Evolutionary conservation across 2,329 filamentous ascomycete species (phyloP).

Genomic region (Colletotrichum eleusines): DNA sequence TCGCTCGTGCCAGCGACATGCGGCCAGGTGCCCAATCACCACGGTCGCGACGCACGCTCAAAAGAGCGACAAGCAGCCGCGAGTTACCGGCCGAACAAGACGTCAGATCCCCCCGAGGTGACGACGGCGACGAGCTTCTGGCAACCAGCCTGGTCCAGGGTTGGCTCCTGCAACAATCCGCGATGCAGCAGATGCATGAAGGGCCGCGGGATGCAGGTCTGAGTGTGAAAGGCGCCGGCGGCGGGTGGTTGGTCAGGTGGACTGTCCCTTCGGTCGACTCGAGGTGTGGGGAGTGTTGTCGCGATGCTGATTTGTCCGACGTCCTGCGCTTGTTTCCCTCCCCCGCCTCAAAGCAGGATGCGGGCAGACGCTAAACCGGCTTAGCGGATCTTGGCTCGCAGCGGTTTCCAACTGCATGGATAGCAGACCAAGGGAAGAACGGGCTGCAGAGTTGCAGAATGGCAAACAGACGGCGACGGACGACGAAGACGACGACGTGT

Average conservation of each 20-base stretch:
- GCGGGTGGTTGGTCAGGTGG: slow-evolving; percentile 34
- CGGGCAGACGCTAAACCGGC: slow-evolving; percentile 28
- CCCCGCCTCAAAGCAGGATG: slow-evolving; percentile 28
- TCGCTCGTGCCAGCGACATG: not conserved
- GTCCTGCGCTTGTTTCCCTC: slow-evolving; percentile 17
- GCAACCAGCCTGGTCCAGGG: slow-evolving; percentile 11
- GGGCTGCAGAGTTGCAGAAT: slow-evolving; percentile 17
- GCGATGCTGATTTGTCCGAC: slow-evolving; percentile 31
- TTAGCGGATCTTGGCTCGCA: slow-evolving; percentile 35
- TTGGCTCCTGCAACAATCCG: slow-evolving; percentile 25
- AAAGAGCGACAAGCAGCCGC: not conserved
- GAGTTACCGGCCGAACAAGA: not conserved
- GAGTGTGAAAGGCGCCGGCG: slow-evolving; percentile 10
- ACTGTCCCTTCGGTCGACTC: slow-evolving; percentile 14
- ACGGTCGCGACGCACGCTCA: not conserved
- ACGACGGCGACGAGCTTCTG: not conserved
- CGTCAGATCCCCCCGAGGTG: slow-evolving; percentile 13
- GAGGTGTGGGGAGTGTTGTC: slow-evolving; percentile 31
- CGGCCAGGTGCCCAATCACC: slow-evolving; percentile 6
- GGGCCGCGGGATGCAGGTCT: slow-evolving; percentile 24
- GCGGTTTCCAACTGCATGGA: slow-evolving; percentile 32
- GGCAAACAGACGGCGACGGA: not conserved
- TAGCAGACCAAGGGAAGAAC: slow-evolving; percentile 15
- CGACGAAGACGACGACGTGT: not conserved
- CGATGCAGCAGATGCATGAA: slow-evolving; percentile 33